Evolutionary conservation across 2,329 filamentous ascomycete species (phyloP), one percentile per base, ranked within the genome.

Genomic region (Ascochyta clinopodiicola): DNA sequence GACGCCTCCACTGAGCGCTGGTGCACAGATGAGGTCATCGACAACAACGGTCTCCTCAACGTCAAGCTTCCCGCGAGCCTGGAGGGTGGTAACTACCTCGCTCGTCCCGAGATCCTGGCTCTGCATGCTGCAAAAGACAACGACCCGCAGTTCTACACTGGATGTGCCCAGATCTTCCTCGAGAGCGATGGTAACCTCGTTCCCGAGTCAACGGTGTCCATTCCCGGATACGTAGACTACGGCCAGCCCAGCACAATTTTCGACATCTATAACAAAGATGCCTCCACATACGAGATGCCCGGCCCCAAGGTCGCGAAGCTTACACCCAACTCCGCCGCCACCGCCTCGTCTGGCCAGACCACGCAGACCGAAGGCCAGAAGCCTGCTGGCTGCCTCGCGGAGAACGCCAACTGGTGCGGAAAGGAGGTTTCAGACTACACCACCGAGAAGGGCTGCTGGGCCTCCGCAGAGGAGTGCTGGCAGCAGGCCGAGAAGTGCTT

Each of bases 341-440:
- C 51, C 15, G 54, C 53, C 39, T 31, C 51, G 25, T 44, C 50
- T 2, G 47, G 49, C 27, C 57, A 57, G 55, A 63, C 53, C 38
- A 62, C 62, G 3, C 80, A 82, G 60, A 74, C 67, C 3, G 77
- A 81, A 36, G 86, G 86, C 12, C 72, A 81, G 12, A 77, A 85
- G 47, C 87, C 87, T 0, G 50, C 67, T 1, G 76, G 79, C 63
- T 89, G 85, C 68, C 77, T 90, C 34, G 68, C 87, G 56, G 84
- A 86, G 68, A 90, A 90, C 69, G 88, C 79, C 55, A 91, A 92
- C 77, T 92, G 88, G 88, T 90, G 87, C 74, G 88, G 82, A 46
- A 78, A 81, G 56, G 82, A 89, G 67, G 80, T 91, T 1, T 71
- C 82, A 0, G 64, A 74, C 8, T 91, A 88, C 76, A 77, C 75